Conservation (phyloP, 148 eudicot genomes). For the Fagopyrum homotropicum region DNA sequence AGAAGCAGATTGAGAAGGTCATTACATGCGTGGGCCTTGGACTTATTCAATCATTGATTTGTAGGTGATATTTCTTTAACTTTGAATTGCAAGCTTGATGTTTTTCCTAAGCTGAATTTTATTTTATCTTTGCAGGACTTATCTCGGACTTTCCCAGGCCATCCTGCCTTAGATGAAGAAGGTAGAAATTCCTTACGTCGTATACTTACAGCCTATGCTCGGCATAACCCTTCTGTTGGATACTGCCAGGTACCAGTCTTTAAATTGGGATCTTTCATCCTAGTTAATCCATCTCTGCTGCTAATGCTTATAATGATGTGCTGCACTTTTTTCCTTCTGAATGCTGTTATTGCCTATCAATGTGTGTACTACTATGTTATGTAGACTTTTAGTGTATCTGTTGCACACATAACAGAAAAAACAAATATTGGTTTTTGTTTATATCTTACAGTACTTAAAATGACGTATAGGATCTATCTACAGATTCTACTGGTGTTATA, state of each 20-base stretch:
- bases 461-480: not conserved
- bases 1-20: constrained; percentile 98
- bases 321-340: not conserved
- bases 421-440: not conserved
- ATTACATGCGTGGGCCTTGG: constrained; percentile 65
- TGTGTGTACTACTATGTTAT: not conserved
- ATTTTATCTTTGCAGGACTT: constrained; percentile 63
- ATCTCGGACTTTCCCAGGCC: constrained; percentile 93
- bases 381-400: not conserved
- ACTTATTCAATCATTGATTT: constrained; percentile 56
- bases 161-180: constrained; percentile 84
- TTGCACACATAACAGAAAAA: not conserved
- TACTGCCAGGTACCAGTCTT: constrained; percentile 74
- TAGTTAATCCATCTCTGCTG: too few species aligned
- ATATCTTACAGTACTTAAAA: not conserved
- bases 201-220: constrained; percentile 83
- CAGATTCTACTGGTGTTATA: not conserved
- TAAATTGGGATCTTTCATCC: constrained; percentile 2
- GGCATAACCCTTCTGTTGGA: constrained; percentile 88
- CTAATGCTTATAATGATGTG: not conserved
- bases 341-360: not conserved
- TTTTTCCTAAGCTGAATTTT: constrained; percentile 43
- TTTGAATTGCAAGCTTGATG: constrained; percentile 23
- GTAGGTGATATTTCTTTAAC: constrained; percentile 63
- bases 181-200: constrained; percentile 86